These are phyloP conservation scores for Patellifolia procumbens DNA, from an alignment of 179 eudicot genomes.

Conservation along the genomic window DNA sequence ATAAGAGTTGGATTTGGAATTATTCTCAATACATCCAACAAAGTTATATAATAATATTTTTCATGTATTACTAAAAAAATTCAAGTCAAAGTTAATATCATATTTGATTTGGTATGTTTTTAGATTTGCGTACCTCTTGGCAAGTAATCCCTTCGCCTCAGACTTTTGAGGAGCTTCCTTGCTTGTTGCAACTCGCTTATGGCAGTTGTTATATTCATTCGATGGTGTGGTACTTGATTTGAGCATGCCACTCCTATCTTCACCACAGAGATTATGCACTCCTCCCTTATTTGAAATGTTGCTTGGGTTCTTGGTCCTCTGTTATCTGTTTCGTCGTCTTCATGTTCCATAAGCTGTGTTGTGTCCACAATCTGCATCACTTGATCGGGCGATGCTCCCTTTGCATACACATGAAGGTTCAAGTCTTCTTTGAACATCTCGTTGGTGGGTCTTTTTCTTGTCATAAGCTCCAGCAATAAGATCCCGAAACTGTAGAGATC, in stretches of 20 bases:
- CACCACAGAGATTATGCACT: slow-evolving; percentile 9
- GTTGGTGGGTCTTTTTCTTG: no score
- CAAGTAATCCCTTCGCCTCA: background rate
- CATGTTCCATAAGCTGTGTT: background rate
- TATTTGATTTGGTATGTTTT: background rate
- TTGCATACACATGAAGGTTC: no score
- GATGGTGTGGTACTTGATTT: slow-evolving; percentile 10
- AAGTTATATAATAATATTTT: no score
- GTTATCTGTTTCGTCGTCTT: background rate
- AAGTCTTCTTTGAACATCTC: no score
- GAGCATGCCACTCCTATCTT: slow-evolving; percentile 28
- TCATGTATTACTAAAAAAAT: no score
- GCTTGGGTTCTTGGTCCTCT: background rate
- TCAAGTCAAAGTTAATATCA: background rate
- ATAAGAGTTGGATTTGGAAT: no score
- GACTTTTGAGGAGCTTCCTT: slow-evolving; percentile 4
- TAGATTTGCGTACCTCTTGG: background rate
- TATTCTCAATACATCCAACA: no score
- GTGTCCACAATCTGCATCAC: slow-evolving; percentile 9
- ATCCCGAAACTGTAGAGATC: no score
- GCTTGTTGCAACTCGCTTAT: slow-evolving; percentile 5
- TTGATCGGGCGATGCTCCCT: no score
- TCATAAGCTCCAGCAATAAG: no score
- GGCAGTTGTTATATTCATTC: slow-evolving; percentile 11
- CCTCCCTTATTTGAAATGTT: background rate